Percentiles rank a stretch among this genome's conserved stretches.
Evolutionary conservation across 2,329 filamentous ascomycete species (phyloP).

Genomic region (Pyricularia grisea): DNA sequence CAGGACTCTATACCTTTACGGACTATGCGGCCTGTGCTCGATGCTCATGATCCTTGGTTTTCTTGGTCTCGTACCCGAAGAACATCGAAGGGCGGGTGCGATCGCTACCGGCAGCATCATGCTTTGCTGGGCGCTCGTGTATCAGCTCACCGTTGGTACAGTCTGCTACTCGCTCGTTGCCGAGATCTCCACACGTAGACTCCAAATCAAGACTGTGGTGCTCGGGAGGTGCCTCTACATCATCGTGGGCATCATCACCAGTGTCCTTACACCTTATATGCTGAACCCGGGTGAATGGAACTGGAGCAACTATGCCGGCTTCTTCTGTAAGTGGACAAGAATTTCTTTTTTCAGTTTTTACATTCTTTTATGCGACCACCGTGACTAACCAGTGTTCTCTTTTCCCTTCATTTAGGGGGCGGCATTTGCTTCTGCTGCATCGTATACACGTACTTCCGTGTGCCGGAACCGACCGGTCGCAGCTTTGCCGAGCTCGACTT

Average conservation of each 20-base stretch:
- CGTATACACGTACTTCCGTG: constrained; percentile 70
- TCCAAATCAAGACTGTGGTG: constrained; percentile 88
- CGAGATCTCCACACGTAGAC: constrained; percentile 70
- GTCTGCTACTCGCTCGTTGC: constrained; percentile 84
- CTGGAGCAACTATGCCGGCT: constrained; percentile 80
- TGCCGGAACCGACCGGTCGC: constrained; percentile 71
- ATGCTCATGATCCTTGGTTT: constrained; percentile 84
- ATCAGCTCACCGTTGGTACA: constrained; percentile 81
- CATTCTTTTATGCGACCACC: not conserved
- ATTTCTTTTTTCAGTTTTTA: not conserved
- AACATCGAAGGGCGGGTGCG: constrained; percentile 49
- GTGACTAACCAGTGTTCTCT: not conserved
- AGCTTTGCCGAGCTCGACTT: constrained; percentile 82
- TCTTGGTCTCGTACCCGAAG: constrained; percentile 60
- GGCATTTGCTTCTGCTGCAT: constrained; percentile 73
- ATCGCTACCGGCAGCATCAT: constrained; percentile 80
- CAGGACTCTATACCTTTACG: constrained; percentile 60
- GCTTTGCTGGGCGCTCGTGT: constrained; percentile 72
- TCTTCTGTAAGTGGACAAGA: constrained; percentile 51
- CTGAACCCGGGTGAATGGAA: constrained; percentile 80
- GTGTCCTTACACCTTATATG: constrained; percentile 85
- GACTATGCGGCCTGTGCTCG: constrained; percentile 59
- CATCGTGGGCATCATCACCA: constrained; percentile 71
- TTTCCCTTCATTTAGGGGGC: constrained; percentile 28
- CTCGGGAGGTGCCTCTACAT: constrained; percentile 76